Evolutionary conservation across 768 basidiomycete genomes (phyloP).

Genomic region (Boletus patriciae): DNA sequence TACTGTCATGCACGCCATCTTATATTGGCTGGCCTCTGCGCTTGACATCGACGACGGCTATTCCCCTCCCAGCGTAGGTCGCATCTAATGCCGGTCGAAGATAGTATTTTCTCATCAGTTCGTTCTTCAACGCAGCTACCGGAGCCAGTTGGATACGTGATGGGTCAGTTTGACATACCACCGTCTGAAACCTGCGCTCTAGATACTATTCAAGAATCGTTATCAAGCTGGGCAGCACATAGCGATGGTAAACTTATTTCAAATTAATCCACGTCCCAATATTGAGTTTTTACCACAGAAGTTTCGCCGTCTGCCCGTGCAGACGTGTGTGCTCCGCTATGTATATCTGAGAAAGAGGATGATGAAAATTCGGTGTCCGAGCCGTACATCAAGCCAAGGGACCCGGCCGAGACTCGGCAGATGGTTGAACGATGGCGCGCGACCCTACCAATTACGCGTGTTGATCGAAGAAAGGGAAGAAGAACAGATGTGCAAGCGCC

Average conservation of each 20-base stretch:
- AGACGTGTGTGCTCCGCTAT: slow-evolving; percentile 10
- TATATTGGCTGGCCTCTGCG: slow-evolving; percentile 61
- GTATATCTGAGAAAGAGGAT: slow-evolving; percentile 25
- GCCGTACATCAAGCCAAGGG: slow-evolving; percentile 24
- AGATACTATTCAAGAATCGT: slow-evolving; percentile 24
- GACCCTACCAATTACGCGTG: slow-evolving; percentile 20
- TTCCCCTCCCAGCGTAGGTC: slow-evolving; percentile 25
- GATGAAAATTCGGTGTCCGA: slow-evolving; percentile 3
- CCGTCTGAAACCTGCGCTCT: slow-evolving; percentile 18
- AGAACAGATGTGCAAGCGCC: slow-evolving; percentile 5
- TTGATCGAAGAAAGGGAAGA: slow-evolving; percentile 15
- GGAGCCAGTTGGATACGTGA: slow-evolving; percentile 33
- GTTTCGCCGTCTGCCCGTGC: slow-evolving; percentile 25
- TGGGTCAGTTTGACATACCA: slow-evolving; percentile 29
- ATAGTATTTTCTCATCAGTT: not conserved
- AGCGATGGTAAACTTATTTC: slow-evolving; percentile 27
- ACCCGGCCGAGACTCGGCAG: slow-evolving; percentile 23
- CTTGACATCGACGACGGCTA: slow-evolving; percentile 34
- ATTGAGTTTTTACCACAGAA: slow-evolving; percentile 15
- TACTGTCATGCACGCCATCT: slow-evolving; percentile 50
- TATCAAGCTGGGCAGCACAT: slow-evolving; percentile 33
- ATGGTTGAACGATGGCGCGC: slow-evolving; percentile 36
- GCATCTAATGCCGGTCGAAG: not conserved
- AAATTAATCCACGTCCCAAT: not conserved
- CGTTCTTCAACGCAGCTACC: slow-evolving; percentile 22